Conservation (phyloP, 2,329 filamentous ascomycete genomes). For the Sclerotinia subarctica region DNA sequence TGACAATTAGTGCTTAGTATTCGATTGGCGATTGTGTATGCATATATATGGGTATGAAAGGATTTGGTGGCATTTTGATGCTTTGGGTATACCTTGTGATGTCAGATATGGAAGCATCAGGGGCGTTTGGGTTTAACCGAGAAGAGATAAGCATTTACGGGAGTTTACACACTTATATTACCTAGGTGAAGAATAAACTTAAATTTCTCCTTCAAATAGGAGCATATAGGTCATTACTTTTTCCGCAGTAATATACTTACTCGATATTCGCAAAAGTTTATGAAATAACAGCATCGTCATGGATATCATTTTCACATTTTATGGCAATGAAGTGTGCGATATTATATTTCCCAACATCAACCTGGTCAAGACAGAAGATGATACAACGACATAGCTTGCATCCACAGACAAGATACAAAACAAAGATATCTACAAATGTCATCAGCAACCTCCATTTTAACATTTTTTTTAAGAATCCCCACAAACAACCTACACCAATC, state of each 20-base stretch:
- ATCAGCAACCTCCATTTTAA: background rate
- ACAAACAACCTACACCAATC: background rate
- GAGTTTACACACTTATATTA: slow-evolving; percentile 1
- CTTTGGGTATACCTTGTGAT: slow-evolving; percentile 1
- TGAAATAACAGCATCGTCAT: background rate
- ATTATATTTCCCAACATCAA: background rate
- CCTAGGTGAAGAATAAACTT: background rate
- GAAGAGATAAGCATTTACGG: slow-evolving; percentile 15
- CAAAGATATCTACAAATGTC: background rate
- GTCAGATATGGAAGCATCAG: background rate
- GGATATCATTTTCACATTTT: background rate
- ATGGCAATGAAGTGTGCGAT: background rate
- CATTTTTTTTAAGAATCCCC: background rate
- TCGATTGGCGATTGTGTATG: background rate
- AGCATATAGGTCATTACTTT: background rate
- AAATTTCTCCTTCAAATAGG: background rate
- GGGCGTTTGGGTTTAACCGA: slow-evolving; percentile 11
- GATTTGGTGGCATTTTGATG: slow-evolving; percentile 1
- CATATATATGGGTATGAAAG: background rate
- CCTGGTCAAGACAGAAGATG: background rate
- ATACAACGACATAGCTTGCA: background rate
- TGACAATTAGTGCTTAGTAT: slow-evolving; percentile 11
- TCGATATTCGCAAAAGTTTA: background rate
- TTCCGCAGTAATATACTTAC: background rate
- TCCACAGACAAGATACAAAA: background rate